Percentiles rank a stretch among this genome's conserved stretches.
Conservation (phyloP, 106 monocot species). For the Dioscorea zingiberensis region DNA sequence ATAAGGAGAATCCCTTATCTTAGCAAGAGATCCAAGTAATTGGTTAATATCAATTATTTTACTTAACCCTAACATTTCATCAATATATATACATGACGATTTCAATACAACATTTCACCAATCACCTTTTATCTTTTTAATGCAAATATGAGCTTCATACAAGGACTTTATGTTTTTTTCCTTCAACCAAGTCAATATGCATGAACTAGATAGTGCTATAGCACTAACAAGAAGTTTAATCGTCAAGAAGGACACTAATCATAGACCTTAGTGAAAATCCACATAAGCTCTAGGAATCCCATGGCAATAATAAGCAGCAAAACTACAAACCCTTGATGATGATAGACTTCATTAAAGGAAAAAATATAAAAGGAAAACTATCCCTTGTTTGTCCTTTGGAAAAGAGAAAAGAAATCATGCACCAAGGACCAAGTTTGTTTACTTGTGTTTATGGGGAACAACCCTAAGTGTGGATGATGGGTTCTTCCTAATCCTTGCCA, state of each 20-base stretch:
- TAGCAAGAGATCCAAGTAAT: too few species aligned
- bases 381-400: not conserved
- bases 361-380: not conserved
- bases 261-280: not conserved
- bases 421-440: not conserved
- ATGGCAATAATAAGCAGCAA: not conserved
- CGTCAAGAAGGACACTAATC: not conserved
- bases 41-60: too few species aligned
- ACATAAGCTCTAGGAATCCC: not conserved
- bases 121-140: too few species aligned
- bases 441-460: not conserved
- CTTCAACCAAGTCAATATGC: not conserved
- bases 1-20: too few species aligned
- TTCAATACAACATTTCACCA: too few species aligned
- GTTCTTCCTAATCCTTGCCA: not conserved
- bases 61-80: too few species aligned
- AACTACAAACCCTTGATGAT: constrained; percentile 1
- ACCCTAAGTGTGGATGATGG: not conserved
- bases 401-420: not conserved
- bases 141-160: too few species aligned
- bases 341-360: not conserved
- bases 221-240: not conserved
- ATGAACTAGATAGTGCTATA: not conserved
- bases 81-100: too few species aligned
- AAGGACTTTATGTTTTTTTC: not conserved